Conservation (phyloP, 176 grass and related monocot species). For the Triticum aestivum region DNA sequence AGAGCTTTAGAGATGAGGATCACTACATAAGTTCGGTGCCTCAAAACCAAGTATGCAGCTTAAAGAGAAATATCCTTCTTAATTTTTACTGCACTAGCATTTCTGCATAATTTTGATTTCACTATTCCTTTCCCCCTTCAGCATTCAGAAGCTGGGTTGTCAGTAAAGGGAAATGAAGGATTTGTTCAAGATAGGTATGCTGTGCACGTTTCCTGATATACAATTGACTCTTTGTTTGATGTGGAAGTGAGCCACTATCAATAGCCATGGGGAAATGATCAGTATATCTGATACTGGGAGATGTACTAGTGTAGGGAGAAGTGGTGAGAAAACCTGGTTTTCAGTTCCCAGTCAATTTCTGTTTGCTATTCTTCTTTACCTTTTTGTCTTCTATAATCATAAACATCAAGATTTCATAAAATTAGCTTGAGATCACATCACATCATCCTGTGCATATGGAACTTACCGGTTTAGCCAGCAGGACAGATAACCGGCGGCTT, state of each 20-base stretch:
- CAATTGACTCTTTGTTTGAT: neutral
- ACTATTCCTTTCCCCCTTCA: constrained; percentile 34
- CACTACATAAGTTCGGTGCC: constrained; percentile 93
- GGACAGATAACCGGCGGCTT: neutral
- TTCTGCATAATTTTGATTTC: neutral
- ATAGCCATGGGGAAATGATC: neutral
- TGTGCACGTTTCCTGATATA: neutral
- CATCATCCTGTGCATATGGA: neutral
- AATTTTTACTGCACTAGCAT: neutral
- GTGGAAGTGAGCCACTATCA: neutral
- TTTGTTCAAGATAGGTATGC: constrained; percentile 76
- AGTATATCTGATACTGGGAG: neutral
- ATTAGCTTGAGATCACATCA: constrained; percentile 1
- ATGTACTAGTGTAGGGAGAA: constrained; percentile 2
- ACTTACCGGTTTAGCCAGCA: neutral
- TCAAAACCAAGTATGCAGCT: constrained; percentile 72
- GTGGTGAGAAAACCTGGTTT: neutral
- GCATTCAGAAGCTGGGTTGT: constrained; percentile 87
- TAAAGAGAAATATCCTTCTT: neutral
- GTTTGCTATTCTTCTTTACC: neutral
- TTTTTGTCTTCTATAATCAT: constrained; percentile 9
- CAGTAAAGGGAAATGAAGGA: constrained; percentile 72
- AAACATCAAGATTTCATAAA: neutral
- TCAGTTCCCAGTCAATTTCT: neutral
- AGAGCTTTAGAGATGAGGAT: constrained; percentile 84